Evolutionary conservation across 495 filamentous ascomycete species (phyloP).

Genomic region (Mytilinidion resinicola): DNA sequence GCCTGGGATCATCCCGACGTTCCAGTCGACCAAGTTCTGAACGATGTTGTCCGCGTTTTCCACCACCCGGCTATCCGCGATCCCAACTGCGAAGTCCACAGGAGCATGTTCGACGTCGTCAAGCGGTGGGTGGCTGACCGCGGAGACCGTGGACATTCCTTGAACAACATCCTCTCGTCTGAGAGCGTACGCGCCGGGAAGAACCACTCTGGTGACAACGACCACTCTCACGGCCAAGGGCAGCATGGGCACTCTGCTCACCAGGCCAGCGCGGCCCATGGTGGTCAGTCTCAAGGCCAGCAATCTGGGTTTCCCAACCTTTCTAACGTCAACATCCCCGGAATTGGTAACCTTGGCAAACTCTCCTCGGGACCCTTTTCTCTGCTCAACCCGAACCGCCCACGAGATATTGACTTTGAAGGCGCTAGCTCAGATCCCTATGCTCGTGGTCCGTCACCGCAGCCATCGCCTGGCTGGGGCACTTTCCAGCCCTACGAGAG

Average conservation of each 20-base stretch:
- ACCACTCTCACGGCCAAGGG: constrained; percentile 24
- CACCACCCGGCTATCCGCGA: constrained; percentile 82
- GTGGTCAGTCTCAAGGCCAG: constrained; percentile 3
- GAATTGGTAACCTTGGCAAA: neutral
- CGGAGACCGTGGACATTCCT: constrained; percentile 52
- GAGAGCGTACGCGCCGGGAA: constrained; percentile 72
- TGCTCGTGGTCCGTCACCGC: neutral
- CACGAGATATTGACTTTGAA: neutral
- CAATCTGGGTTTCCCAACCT: neutral
- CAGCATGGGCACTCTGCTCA: constrained; percentile 9
- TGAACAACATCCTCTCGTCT: constrained; percentile 66
- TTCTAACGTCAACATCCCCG: neutral
- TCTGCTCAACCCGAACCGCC: neutral
- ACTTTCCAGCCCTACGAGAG: constrained; percentile 24
- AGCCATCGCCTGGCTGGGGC: constrained; percentile 9
- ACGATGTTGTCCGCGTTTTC: constrained; percentile 72
- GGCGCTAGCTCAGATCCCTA: neutral
- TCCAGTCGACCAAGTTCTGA: constrained; percentile 67
- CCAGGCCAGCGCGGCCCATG: neutral
- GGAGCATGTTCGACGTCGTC: constrained; percentile 79
- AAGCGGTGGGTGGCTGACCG: constrained; percentile 65
- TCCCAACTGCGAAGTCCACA: constrained; percentile 65
- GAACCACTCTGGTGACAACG: constrained; percentile 52
- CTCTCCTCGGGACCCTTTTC: neutral
- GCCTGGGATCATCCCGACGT: constrained; percentile 84